Conservation (phyloP, 2,329 filamentous ascomycete species). For the Fusarium sp. region DNA sequence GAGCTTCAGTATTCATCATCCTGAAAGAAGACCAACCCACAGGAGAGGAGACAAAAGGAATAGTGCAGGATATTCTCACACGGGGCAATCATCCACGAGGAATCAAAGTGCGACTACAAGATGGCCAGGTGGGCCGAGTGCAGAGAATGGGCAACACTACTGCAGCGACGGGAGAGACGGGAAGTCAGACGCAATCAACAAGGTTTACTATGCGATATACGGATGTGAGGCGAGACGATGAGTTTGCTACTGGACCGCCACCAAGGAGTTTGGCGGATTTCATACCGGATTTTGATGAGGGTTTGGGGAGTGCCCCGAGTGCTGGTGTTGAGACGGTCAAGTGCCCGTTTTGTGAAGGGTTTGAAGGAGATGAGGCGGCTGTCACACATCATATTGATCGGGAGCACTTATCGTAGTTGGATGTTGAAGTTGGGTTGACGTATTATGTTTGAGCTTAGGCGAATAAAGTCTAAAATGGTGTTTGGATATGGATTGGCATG, state of each 20-base stretch:
- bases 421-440: neutral
- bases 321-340: constrained; percentile 42
- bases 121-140: constrained; percentile 79
- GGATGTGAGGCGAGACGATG: constrained; percentile 51
- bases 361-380: constrained; percentile 76
- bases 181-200: constrained; percentile 26
- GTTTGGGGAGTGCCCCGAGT: constrained; percentile 16
- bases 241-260: constrained; percentile 54
- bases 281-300: constrained; percentile 55
- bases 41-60: constrained; percentile 75
- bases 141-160: constrained; percentile 65
- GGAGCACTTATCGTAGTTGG: constrained; percentile 46
- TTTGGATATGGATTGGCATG: neutral
- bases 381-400: constrained; percentile 73
- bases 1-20: constrained; percentile 76
- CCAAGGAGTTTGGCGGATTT: constrained; percentile 59
- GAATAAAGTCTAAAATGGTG: neutral
- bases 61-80: constrained; percentile 76
- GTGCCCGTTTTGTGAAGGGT: constrained; percentile 75
- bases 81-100: constrained; percentile 80
- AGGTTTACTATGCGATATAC: constrained; percentile 50
- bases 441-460: neutral
- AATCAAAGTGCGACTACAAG: constrained; percentile 80
- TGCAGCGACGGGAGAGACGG: neutral
- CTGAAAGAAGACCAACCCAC: constrained; percentile 82